phyloP scores from a whole-genome alignment of 192 early-diverging fungal species.

The Coemansia sp. region DNA sequence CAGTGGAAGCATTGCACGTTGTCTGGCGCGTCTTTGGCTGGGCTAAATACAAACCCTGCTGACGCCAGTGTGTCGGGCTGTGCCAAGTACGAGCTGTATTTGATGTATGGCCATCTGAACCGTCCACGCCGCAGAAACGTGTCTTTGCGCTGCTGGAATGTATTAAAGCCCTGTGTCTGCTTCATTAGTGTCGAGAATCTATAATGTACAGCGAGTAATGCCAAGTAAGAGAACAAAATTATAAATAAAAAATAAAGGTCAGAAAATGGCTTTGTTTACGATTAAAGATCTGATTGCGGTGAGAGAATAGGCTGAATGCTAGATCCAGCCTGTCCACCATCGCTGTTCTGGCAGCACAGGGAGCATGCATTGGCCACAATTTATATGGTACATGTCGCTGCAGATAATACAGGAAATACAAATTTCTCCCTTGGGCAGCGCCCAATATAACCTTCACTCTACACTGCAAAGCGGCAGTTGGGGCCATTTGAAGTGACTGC shows the following conservation, averaged over 20 bases:
- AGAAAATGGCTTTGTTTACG: background rate
- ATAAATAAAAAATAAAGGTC: background rate
- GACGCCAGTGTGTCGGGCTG: conserved; percentile 50
- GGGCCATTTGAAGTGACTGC: background rate
- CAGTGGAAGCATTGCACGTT: conserved; percentile 56
- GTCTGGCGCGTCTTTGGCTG: conserved; percentile 48
- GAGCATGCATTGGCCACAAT: too few species aligned
- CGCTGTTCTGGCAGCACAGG: too few species aligned
- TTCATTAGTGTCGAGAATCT: conserved; percentile 21
- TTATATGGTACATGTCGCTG: too few species aligned
- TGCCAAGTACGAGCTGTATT: conserved; percentile 40
- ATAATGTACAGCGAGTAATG: background rate
- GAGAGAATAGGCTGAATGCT: too few species aligned
- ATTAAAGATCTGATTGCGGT: background rate
- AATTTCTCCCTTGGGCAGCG: background rate
- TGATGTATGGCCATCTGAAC: conserved; percentile 44
- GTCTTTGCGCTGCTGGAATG: conserved; percentile 47
- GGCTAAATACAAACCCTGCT: conserved; percentile 54
- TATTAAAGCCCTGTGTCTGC: conserved; percentile 10
- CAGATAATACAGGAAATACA: background rate
- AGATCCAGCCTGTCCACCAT: too few species aligned
- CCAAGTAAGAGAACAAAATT: background rate
- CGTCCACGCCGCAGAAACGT: conserved; percentile 49
- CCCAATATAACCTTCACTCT: background rate
- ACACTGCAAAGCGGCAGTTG: background rate